Conservation (phyloP, 768 basidiomycete species). For the Hericium coralloides region DNA sequence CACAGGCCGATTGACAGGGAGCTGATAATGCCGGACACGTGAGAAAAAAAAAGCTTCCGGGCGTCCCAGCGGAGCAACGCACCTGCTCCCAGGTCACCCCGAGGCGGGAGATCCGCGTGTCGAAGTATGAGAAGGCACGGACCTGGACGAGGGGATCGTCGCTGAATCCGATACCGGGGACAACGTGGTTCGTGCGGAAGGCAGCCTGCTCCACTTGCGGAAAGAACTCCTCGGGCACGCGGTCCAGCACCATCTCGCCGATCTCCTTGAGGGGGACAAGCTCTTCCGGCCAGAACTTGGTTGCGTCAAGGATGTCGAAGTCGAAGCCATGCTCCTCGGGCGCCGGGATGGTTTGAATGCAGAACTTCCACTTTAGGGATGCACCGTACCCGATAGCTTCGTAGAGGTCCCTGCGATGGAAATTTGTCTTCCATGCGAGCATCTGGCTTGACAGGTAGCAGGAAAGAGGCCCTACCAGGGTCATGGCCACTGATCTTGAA, state of each 20-base stretch:
- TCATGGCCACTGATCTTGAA: slow-evolving; percentile 78
- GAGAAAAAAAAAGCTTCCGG: neutral
- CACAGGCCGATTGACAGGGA: slow-evolving; percentile 77
- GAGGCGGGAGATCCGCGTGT: slow-evolving; percentile 74
- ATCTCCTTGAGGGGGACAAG: slow-evolving; percentile 62
- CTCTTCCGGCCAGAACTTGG: slow-evolving; percentile 82
- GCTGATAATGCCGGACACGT: slow-evolving; percentile 22
- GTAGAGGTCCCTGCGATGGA: slow-evolving; percentile 77
- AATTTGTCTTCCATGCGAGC: slow-evolving; percentile 19
- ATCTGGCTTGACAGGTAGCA: neutral
- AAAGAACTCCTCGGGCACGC: slow-evolving; percentile 68
- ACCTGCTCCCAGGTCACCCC: slow-evolving; percentile 75
- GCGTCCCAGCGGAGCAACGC: neutral
- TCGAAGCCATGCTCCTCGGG: slow-evolving; percentile 73
- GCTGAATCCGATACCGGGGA: slow-evolving; percentile 52
- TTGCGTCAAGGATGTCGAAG: slow-evolving; percentile 82
- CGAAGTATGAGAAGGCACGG: slow-evolving; percentile 80
- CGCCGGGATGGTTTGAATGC: slow-evolving; percentile 64
- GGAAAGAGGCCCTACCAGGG: slow-evolving; percentile 38
- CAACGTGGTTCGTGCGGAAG: slow-evolving; percentile 62
- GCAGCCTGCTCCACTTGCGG: slow-evolving; percentile 85
- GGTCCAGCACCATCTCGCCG: slow-evolving; percentile 63
- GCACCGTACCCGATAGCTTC: slow-evolving; percentile 72
- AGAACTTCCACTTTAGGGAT: slow-evolving; percentile 72
- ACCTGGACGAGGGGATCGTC: slow-evolving; percentile 75